Percentiles rank a stretch among this genome's conserved stretches.
Conservation (phyloP, 306 rosid genomes). For the Spatholobus suberectus region DNA sequence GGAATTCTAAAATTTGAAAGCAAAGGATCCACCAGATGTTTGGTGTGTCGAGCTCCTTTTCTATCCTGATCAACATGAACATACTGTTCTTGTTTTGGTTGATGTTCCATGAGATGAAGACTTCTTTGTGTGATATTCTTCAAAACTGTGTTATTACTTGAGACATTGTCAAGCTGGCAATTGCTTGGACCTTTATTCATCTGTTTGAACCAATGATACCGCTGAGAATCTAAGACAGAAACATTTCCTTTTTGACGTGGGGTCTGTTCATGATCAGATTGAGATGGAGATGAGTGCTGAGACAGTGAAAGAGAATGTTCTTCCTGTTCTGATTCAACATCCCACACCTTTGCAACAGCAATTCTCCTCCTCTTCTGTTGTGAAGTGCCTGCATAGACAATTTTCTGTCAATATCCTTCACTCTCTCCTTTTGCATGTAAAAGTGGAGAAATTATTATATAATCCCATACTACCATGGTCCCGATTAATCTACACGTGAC, state of each 20-base stretch:
- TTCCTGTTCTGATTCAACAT: slow-evolving; percentile 86
- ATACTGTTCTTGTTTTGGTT: slow-evolving; percentile 49
- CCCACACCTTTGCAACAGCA: slow-evolving; percentile 60
- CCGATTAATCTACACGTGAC: not conserved
- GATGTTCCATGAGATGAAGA: slow-evolving; percentile 50
- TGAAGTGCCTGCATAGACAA: slow-evolving; percentile 54
- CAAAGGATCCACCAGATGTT: slow-evolving; percentile 50
- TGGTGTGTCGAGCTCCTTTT: slow-evolving; percentile 49
- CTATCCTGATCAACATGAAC: slow-evolving; percentile 42
- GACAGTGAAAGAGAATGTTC: slow-evolving; percentile 94
- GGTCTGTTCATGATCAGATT: slow-evolving; percentile 85
- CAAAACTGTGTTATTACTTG: slow-evolving; percentile 41
- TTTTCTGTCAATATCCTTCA: not conserved
- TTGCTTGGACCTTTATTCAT: slow-evolving; percentile 46
- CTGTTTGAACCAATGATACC: slow-evolving; percentile 58
- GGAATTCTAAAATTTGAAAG: not conserved
- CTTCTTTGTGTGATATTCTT: slow-evolving; percentile 41
- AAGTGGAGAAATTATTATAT: not conserved
- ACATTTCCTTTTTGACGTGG: slow-evolving; percentile 51
- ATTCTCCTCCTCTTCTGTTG: slow-evolving; percentile 89
- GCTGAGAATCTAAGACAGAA: slow-evolving; percentile 57
- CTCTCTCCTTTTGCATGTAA: not conserved
- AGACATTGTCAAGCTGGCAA: slow-evolving; percentile 37
- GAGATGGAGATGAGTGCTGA: slow-evolving; percentile 87
- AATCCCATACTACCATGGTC: not conserved